phyloP scores from a whole-genome alignment of 2,329 filamentous ascomycete species.

The Bisporella sp. region DNA sequence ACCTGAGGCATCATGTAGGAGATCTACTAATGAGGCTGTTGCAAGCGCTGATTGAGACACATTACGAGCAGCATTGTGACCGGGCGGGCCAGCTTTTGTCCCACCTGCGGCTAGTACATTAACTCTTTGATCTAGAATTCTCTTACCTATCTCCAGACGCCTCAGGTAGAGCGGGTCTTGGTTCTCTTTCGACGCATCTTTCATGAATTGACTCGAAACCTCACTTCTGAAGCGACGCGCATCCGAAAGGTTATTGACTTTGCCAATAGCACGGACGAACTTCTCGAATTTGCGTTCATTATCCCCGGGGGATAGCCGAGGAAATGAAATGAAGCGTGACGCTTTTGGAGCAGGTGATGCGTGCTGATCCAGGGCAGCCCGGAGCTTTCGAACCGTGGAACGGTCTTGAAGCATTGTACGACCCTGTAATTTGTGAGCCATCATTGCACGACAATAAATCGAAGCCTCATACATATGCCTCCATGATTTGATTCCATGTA shows the following conservation, averaged over 20 bases:
- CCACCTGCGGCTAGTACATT: slow-evolving; percentile 67
- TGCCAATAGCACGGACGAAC: slow-evolving; percentile 83
- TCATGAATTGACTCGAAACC: slow-evolving; percentile 84
- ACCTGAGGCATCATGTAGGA: slow-evolving; percentile 84
- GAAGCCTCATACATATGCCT: slow-evolving; percentile 56
- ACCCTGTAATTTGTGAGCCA: slow-evolving; percentile 39
- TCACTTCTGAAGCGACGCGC: slow-evolving; percentile 88
- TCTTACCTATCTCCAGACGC: slow-evolving; percentile 85
- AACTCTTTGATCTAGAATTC: slow-evolving; percentile 84
- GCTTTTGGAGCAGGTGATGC: slow-evolving; percentile 70
- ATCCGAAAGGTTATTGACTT: slow-evolving; percentile 86
- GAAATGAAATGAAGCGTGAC: slow-evolving; percentile 61
- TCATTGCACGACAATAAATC: not conserved
- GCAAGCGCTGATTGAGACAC: slow-evolving; percentile 51
- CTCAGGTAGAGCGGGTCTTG: slow-evolving; percentile 84
- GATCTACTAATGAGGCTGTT: slow-evolving; percentile 70
- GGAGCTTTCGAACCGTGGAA: slow-evolving; percentile 86
- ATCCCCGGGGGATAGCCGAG: slow-evolving; percentile 72
- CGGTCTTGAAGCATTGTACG: slow-evolving; percentile 87
- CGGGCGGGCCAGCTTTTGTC: slow-evolving; percentile 9
- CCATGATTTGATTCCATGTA: slow-evolving; percentile 95
- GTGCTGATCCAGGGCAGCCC: slow-evolving; percentile 89
- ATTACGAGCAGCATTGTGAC: slow-evolving; percentile 21
- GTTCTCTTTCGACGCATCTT: slow-evolving; percentile 68
- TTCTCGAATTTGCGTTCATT: slow-evolving; percentile 91